phyloP scores from a whole-genome alignment of 345 rosid species.

The Lepidium africanum region DNA sequence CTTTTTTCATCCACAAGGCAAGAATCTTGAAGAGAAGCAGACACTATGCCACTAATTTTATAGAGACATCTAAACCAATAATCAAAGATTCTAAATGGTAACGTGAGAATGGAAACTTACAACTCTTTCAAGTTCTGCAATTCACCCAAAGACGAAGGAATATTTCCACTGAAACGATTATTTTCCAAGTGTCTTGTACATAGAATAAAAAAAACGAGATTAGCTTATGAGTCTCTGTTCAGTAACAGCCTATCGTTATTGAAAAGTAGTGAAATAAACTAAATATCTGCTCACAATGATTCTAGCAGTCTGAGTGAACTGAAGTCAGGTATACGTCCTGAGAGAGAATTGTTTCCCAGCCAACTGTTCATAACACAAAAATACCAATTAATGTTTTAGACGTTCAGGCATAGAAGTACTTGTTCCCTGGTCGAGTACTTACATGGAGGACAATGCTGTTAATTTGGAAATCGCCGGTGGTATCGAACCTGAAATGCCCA shows the following conservation, averaged over 20 bases:
- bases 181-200: slow-evolving; percentile 70
- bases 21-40: slow-evolving; percentile 23
- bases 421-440: slow-evolving; percentile 23
- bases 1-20: slow-evolving; percentile 15
- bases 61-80: neutral
- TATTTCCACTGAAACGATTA: slow-evolving; percentile 55
- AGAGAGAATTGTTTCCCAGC: slow-evolving; percentile 67
- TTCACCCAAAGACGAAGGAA: slow-evolving; percentile 56
- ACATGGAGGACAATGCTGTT: slow-evolving; percentile 79
- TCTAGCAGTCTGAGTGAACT: slow-evolving; percentile 45
- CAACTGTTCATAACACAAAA: slow-evolving; percentile 36
- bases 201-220: neutral
- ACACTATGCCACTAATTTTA: slow-evolving; percentile 2
- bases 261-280: neutral
- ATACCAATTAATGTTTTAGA: neutral
- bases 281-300: slow-evolving; percentile 45
- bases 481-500: slow-evolving; percentile 65
- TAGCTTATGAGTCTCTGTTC: slow-evolving; percentile 1
- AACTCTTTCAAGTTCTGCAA: slow-evolving; percentile 49
- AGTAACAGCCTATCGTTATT: neutral
- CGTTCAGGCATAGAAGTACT: neutral
- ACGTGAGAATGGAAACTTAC: slow-evolving; percentile 41
- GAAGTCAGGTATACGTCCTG: slow-evolving; percentile 71
- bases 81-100: neutral
- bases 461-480: slow-evolving; percentile 48